These are phyloP conservation scores for Caryopteris hybrid DNA, from an alignment of 305 asterid species.

Conservation along the genomic window DNA sequence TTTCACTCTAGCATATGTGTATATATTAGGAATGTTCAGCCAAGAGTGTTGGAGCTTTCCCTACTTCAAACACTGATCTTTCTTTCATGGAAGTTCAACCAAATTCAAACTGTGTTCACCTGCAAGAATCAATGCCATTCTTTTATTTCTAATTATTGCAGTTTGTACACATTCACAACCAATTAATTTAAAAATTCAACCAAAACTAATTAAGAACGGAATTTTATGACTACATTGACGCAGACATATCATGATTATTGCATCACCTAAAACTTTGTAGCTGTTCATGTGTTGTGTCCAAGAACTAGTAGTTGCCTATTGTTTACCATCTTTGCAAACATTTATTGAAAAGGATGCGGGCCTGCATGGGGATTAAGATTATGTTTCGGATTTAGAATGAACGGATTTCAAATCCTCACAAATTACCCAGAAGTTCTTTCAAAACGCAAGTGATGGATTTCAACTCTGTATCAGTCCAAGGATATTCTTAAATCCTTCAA, in stretches of 20 bases:
- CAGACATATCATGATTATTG: background rate
- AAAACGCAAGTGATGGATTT: too few relatives aligned
- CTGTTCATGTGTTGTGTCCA: background rate
- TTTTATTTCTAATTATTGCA: background rate
- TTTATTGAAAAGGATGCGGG: too few relatives aligned
- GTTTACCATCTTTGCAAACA: too few relatives aligned
- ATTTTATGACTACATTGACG: background rate
- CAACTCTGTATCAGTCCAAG: too few relatives aligned
- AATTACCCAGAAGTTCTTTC: too few relatives aligned
- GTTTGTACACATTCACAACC: background rate
- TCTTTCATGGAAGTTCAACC: conserved; percentile 2
- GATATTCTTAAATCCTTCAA: background rate
- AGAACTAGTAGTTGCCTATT: background rate
- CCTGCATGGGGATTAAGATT: too few relatives aligned
- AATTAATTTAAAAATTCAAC: background rate
- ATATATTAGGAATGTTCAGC: too few relatives aligned
- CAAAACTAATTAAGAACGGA: too few relatives aligned
- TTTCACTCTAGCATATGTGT: too few relatives aligned
- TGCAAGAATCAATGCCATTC: background rate
- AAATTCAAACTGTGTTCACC: background rate
- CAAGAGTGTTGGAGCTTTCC: too few relatives aligned
- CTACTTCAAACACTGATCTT: too few relatives aligned
- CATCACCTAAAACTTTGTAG: background rate
- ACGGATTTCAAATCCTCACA: background rate
- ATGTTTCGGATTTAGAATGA: too few relatives aligned